phyloP scores from a whole-genome alignment of 73 alveolate genomes.

The Paramecium pentaurelia region DNA sequence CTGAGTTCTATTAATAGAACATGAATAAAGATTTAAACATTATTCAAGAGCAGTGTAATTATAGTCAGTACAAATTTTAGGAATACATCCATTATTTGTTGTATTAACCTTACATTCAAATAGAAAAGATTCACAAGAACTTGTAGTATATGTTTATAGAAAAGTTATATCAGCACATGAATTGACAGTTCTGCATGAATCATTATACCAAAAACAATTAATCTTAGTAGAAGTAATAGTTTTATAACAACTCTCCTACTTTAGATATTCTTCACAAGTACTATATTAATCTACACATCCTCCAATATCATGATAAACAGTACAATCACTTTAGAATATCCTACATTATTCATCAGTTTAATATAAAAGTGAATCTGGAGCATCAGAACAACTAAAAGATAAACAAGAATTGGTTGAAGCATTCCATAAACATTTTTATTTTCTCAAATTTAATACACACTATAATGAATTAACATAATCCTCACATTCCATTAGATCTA shows the following conservation, averaged over 20 bases:
- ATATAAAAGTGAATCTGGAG: not conserved
- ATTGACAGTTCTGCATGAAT: not conserved
- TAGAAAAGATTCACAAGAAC: not conserved
- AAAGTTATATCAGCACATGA: not conserved
- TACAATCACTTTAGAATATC: not conserved
- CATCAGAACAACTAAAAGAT: not conserved
- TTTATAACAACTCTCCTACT: not conserved
- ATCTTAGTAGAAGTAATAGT: not conserved
- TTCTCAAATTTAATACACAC: not conserved
- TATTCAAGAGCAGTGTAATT: not conserved
- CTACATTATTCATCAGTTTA: not conserved
- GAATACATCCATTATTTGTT: not conserved
- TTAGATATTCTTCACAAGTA: not conserved
- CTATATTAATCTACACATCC: not conserved
- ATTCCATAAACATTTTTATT: not conserved
- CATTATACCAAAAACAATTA: not conserved
- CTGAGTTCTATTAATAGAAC: not conserved
- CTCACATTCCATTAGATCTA: not conserved
- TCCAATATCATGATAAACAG: not conserved
- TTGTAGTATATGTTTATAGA: not conserved
- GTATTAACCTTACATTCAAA: not conserved
- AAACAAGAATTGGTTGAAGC: not conserved
- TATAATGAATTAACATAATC: not conserved
- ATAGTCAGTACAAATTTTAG: not conserved
- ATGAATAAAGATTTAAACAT: not conserved